Conservation (phyloP, 192 early-diverging fungal genomes). For the Coemansia sp. region DNA sequence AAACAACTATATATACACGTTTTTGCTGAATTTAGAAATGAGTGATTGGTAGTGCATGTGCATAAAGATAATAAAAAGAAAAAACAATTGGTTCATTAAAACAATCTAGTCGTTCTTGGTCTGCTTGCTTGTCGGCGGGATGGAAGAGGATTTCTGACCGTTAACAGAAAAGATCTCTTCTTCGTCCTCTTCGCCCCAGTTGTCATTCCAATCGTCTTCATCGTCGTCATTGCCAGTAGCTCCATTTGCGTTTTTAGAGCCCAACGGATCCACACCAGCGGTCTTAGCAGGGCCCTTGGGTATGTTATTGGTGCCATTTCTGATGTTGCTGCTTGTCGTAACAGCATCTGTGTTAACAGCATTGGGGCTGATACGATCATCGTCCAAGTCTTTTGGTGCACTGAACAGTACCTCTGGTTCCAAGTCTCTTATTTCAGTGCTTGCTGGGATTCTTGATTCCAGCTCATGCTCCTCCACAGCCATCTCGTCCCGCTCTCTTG, state of each 20-base stretch:
- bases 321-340: background rate
- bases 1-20: no score
- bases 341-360: background rate
- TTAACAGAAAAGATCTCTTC: background rate
- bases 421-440: background rate
- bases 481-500: background rate
- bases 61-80: slow-evolving; percentile 3
- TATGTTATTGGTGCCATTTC: background rate
- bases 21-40: no score
- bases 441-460: slow-evolving; percentile 10
- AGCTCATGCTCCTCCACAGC: slow-evolving; percentile 38
- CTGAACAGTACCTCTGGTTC: slow-evolving; percentile 27
- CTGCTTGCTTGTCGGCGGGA: slow-evolving; percentile 17
- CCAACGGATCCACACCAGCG: background rate
- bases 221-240: background rate
- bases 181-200: slow-evolving; percentile 27
- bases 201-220: slow-evolving; percentile 23
- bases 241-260: background rate
- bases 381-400: slow-evolving; percentile 3
- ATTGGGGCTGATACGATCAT: background rate
- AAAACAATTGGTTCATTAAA: background rate
- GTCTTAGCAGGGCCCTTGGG: background rate
- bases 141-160: background rate
- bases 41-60: background rate
- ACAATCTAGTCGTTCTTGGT: slow-evolving; percentile 24